Percentiles rank a stretch among this genome's conserved stretches.
These are phyloP conservation scores for Coemansia nantahalensis DNA, from an alignment of 192 early-diverging fungal genomes.

Conservation along the genomic window DNA sequence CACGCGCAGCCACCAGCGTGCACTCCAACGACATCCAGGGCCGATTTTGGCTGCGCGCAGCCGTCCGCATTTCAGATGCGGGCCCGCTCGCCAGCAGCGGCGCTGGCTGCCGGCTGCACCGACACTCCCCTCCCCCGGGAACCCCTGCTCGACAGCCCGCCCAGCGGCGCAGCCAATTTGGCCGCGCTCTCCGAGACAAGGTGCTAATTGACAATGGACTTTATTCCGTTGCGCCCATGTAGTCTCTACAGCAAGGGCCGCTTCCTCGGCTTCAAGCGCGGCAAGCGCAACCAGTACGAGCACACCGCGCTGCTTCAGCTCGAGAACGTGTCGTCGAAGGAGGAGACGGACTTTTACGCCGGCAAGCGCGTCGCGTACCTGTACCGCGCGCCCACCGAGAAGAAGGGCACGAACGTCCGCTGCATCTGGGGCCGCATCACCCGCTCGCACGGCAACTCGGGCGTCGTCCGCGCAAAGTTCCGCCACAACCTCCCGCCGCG, in stretches of 20 bases:
- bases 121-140: no score
- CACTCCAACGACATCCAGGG: no score
- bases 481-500: slow-evolving; percentile 94
- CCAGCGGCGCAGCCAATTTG: background rate
- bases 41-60: no score
- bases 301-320: slow-evolving; percentile 90
- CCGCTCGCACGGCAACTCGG: slow-evolving; percentile 93
- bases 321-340: slow-evolving; percentile 86
- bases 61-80: no score
- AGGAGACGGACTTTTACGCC: slow-evolving; percentile 94
- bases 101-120: no score
- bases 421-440: slow-evolving; percentile 98
- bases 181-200: background rate
- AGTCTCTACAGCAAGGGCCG: slow-evolving; percentile 99
- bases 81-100: no score
- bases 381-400: slow-evolving; percentile 86
- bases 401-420: slow-evolving; percentile 91
- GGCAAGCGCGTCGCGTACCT: slow-evolving; percentile 98
- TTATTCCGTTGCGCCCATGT: slow-evolving; percentile 15
- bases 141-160: no score
- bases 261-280: slow-evolving; percentile 92
- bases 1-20: no score
- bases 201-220: background rate
- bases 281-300: slow-evolving; percentile 88
- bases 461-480: slow-evolving; percentile 97